phyloP scores from a whole-genome alignment of 176 grass and related monocot genomes.

The Poa annua region DNA sequence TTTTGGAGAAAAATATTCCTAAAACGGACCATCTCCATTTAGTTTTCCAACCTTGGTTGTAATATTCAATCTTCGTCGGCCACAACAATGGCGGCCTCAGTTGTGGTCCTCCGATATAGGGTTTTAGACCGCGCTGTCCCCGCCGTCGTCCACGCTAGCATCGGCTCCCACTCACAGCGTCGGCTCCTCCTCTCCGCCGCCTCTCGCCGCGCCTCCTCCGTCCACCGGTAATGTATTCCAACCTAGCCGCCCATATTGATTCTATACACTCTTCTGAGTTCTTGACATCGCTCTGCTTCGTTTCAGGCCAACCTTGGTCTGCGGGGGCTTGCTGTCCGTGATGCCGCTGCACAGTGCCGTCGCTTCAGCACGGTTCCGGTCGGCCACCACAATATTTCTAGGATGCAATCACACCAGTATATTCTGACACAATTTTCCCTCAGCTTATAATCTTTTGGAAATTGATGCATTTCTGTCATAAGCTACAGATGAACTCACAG shows the following conservation, averaged over 20 bases:
- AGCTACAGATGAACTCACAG: neutral
- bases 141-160: conserved; percentile 23
- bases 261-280: neutral
- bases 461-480: too few species aligned
- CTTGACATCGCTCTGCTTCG: conserved; percentile 3
- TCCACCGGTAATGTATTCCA: conserved; percentile 40
- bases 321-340: conserved; percentile 55
- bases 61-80: too few species aligned
- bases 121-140: conserved; percentile 55
- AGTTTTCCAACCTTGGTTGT: too few species aligned
- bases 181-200: conserved; percentile 9
- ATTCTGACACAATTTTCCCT: neutral
- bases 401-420: neutral
- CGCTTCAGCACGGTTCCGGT: conserved; percentile 60
- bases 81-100: conserved; percentile 49
- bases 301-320: conserved; percentile 54
- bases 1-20: too few species aligned
- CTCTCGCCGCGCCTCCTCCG: conserved; percentile 42
- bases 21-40: too few species aligned
- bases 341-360: conserved; percentile 76
- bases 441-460: too few species aligned
- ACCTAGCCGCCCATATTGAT: neutral
- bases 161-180: neutral
- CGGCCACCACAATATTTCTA: conserved; percentile 33
- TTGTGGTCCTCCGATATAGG: conserved; percentile 54